These are phyloP conservation scores for Heteromeles arbutifolia DNA, from an alignment of 306 rosid species.

Conservation along the genomic window DNA sequence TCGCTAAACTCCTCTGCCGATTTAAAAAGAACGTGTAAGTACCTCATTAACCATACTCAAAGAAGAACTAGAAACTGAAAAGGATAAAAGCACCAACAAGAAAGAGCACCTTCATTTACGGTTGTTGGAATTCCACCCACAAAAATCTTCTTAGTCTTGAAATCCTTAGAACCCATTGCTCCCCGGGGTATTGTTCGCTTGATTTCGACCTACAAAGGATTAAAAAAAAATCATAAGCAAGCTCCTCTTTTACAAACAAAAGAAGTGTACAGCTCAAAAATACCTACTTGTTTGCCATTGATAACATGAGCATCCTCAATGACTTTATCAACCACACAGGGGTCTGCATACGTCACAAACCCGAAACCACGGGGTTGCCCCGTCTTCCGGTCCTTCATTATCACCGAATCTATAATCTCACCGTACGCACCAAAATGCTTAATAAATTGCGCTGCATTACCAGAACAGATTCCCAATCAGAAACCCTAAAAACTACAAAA, in stretches of 20 bases:
- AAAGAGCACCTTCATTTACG: slow-evolving; percentile 67
- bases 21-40: slow-evolving; percentile 2
- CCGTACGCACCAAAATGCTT: slow-evolving; percentile 87
- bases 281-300: slow-evolving; percentile 74
- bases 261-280: not conserved
- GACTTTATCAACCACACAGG: slow-evolving; percentile 81
- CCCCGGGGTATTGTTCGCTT: slow-evolving; percentile 96
- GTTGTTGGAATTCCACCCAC: slow-evolving; percentile 92
- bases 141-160: slow-evolving; percentile 85
- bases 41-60: not conserved
- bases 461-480: slow-evolving; percentile 8
- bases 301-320: slow-evolving; percentile 72
- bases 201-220: slow-evolving; percentile 64
- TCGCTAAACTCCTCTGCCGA: slow-evolving; percentile 64
- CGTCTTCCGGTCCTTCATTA: slow-evolving; percentile 90
- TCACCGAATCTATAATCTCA: slow-evolving; percentile 77
- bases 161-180: slow-evolving; percentile 70
- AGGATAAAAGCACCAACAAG: not conserved
- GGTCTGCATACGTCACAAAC: slow-evolving; percentile 81
- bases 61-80: not conserved
- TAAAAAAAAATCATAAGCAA: slow-evolving; percentile 11
- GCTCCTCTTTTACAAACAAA: not conserved
- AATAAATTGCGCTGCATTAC: slow-evolving; percentile 65
- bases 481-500: not conserved
- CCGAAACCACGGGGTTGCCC: slow-evolving; percentile 96